Conservation (phyloP, 179 eudicot species). For the Beta lomatogona region DNA sequence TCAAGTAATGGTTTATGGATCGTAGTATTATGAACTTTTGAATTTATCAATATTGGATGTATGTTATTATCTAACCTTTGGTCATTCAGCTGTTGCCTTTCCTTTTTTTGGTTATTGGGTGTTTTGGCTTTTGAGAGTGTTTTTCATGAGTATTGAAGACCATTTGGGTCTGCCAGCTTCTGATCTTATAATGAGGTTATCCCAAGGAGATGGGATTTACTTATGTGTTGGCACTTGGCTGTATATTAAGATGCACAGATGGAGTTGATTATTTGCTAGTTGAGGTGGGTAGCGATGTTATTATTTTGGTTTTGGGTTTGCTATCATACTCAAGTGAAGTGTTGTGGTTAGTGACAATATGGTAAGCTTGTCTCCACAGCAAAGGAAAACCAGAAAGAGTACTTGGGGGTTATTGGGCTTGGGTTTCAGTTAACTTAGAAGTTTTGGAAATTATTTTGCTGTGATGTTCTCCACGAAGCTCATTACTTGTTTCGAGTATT, state of each 20-base stretch:
- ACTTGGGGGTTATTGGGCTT: slow-evolving; percentile 1
- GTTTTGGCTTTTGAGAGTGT: slow-evolving; percentile 22
- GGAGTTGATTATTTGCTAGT: background rate
- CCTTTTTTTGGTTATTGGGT: slow-evolving; percentile 15
- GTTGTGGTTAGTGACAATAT: background rate
- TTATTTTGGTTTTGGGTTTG: background rate
- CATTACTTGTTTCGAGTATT: background rate
- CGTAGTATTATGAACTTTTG: slow-evolving; percentile 13
- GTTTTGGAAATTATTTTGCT: too few relatives aligned
- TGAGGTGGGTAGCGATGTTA: background rate
- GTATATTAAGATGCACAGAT: background rate
- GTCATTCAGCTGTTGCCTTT: slow-evolving; percentile 23
- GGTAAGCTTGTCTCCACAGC: background rate
- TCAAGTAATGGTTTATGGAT: slow-evolving; percentile 33
- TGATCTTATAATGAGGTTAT: slow-evolving; percentile 22
- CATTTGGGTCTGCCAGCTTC: slow-evolving; percentile 23
- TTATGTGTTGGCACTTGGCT: background rate
- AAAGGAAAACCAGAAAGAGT: background rate
- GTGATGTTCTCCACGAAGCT: background rate
- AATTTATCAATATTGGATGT: slow-evolving; percentile 31
- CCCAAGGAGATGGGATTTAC: slow-evolving; percentile 11
- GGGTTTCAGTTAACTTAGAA: too few relatives aligned
- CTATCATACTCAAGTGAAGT: background rate
- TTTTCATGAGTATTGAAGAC: slow-evolving; percentile 12
- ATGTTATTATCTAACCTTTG: slow-evolving; percentile 24